Conservation (phyloP, 202 grass and related monocot species). For the Hordeum pubiflorum region DNA sequence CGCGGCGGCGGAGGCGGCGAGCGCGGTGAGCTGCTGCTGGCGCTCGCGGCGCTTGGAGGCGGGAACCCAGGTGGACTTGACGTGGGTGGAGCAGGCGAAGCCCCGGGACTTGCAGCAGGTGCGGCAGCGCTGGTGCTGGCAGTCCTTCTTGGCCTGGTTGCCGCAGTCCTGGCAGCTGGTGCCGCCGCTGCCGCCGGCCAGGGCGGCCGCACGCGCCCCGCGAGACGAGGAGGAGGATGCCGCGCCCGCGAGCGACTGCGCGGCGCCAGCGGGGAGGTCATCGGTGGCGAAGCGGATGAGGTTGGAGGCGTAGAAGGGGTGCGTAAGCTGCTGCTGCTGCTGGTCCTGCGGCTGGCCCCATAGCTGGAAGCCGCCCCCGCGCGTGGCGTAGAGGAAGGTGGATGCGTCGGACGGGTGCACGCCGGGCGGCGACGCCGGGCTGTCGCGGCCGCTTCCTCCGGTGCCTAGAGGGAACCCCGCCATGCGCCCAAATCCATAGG, state of each 20-base stretch:
- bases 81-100: constrained; percentile 54
- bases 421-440: constrained; percentile 5
- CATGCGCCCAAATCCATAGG: constrained; percentile 82
- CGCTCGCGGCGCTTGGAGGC: constrained; percentile 72
- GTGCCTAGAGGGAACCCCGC: constrained; percentile 90
- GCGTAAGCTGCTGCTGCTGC: constrained; percentile 20
- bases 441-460: constrained; percentile 45
- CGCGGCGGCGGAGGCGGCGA: constrained; percentile 29
- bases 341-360: constrained; percentile 57
- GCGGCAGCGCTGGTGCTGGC: constrained; percentile 65
- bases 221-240: constrained; percentile 26
- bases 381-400: constrained; percentile 42
- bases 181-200: background rate
- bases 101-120: constrained; percentile 95
- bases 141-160: constrained; percentile 95
- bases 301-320: constrained; percentile 44
- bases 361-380: constrained; percentile 56
- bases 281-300: constrained; percentile 77
- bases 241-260: constrained; percentile 11
- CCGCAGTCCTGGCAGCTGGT: constrained; percentile 90
- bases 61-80: constrained; percentile 83
- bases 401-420: constrained; percentile 41
- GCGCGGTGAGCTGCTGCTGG: constrained; percentile 48
- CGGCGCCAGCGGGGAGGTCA: constrained; percentile 31
- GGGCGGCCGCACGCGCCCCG: background rate